Conservation (phyloP, 2,329 filamentous ascomycete genomes). For the Penicillium frequentans region DNA sequence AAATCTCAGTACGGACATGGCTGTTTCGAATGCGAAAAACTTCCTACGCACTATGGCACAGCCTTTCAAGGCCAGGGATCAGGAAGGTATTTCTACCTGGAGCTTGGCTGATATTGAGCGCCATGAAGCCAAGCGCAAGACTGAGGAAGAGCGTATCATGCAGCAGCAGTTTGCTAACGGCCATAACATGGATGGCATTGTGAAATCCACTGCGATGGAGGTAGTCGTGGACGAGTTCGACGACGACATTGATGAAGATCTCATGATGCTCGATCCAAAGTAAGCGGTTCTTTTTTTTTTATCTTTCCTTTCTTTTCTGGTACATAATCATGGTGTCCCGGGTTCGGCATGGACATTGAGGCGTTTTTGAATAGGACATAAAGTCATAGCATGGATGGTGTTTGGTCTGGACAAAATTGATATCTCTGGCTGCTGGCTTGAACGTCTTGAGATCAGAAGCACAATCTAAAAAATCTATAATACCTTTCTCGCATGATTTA, state of each 20-base stretch:
- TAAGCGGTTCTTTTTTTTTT: slow-evolving; percentile 15
- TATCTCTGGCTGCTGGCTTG: not conserved
- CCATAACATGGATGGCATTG: slow-evolving; percentile 23
- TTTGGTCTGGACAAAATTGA: slow-evolving; percentile 13
- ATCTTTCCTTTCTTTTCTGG: slow-evolving; percentile 3
- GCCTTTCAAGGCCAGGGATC: slow-evolving; percentile 77
- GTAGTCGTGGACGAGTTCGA: slow-evolving; percentile 39
- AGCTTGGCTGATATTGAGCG: slow-evolving; percentile 72
- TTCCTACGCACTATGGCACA: slow-evolving; percentile 92
- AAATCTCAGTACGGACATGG: slow-evolving; percentile 94
- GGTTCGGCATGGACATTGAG: slow-evolving; percentile 6
- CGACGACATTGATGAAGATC: slow-evolving; percentile 45
- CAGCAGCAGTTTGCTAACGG: slow-evolving; percentile 49
- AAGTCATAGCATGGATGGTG: slow-evolving; percentile 23
- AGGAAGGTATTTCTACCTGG: slow-evolving; percentile 94
- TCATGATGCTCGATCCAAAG: slow-evolving; percentile 42
- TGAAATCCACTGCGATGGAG: slow-evolving; percentile 20
- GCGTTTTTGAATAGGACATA: slow-evolving; percentile 19
- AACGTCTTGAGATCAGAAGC: not conserved
- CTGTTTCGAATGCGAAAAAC: slow-evolving; percentile 80
- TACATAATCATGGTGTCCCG: slow-evolving; percentile 8
- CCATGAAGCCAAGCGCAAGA: slow-evolving; percentile 68
- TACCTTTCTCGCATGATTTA: not conserved
- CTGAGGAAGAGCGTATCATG: slow-evolving; percentile 66
- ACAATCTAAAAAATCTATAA: not conserved